Evolutionary conservation across 495 filamentous ascomycete genomes (phyloP).

Genomic region (Hamigera avellanea): DNA sequence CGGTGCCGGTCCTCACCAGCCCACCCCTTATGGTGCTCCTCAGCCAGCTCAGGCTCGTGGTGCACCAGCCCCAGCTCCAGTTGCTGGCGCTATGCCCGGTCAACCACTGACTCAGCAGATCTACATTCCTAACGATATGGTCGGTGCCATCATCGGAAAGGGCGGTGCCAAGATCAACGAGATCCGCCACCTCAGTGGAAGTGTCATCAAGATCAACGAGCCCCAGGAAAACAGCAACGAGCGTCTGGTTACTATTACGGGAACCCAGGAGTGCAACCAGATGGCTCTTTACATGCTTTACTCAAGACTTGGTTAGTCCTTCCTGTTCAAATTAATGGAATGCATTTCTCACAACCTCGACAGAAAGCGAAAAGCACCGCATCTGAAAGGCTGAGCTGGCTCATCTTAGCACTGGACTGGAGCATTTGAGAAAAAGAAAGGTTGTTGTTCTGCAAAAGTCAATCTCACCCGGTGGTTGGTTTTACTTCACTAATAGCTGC

Average conservation of each 20-base stretch:
- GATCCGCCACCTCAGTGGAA: constrained; percentile 90
- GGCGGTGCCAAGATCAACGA: constrained; percentile 99
- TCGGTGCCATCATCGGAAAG: constrained; percentile 97
- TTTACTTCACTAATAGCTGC: too few species aligned
- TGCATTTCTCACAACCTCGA: neutral
- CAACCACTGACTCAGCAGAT: constrained; percentile 95
- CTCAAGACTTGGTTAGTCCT: constrained; percentile 76
- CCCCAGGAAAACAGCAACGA: constrained; percentile 99
- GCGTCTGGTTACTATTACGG: constrained; percentile 91
- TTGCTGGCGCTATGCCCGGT: constrained; percentile 65
- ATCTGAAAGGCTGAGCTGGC: constrained; percentile 28
- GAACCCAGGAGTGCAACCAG: constrained; percentile 94
- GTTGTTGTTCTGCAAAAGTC: constrained; percentile 16
- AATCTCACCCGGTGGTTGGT: constrained; percentile 18
- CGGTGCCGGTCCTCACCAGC: constrained; percentile 70
- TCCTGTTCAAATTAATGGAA: neutral
- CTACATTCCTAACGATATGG: constrained; percentile 99
- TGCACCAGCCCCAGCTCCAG: constrained; percentile 48
- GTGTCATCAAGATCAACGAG: constrained; percentile 99
- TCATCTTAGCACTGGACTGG: constrained; percentile 6
- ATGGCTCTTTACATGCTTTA: constrained; percentile 99
- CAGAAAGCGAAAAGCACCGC: constrained; percentile 78
- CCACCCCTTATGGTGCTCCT: constrained; percentile 46
- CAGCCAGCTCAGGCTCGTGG: constrained; percentile 47
- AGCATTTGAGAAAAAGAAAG: neutral